These are phyloP conservation scores for Xylaria curta DNA, from an alignment of 495 filamentous ascomycete species.

Conservation along the genomic window DNA sequence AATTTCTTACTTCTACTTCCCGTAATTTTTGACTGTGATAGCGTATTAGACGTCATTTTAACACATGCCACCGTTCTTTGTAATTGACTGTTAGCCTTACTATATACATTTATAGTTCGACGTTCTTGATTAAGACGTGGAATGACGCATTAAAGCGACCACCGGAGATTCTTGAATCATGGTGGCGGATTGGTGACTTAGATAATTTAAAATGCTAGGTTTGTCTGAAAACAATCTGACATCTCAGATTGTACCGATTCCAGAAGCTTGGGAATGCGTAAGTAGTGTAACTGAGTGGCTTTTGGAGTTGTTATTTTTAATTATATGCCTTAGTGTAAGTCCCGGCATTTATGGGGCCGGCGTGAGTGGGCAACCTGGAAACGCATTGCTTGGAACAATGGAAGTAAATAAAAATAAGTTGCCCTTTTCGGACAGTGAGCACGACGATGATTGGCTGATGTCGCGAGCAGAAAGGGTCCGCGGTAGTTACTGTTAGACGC, in stretches of 20 bases:
- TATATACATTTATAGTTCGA: background rate
- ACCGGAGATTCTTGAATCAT: background rate
- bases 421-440: slow-evolving; percentile 34
- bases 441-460: slow-evolving; percentile 35
- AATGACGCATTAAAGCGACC: background rate
- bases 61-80: slow-evolving; percentile 14
- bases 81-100: background rate
- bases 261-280: background rate
- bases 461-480: slow-evolving; percentile 27
- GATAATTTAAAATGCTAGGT: background rate
- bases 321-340: slow-evolving; percentile 1
- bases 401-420: slow-evolving; percentile 44
- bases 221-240: slow-evolving; percentile 21
- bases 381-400: slow-evolving; percentile 29
- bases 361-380: slow-evolving; percentile 34
- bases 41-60: slow-evolving; percentile 21
- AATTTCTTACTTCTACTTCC: background rate
- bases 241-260: slow-evolving; percentile 4
- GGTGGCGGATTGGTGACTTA: background rate
- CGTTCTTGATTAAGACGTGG: background rate
- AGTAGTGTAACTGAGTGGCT: background rate
- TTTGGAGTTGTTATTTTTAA: slow-evolving; percentile 11
- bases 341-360: background rate
- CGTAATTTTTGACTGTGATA: background rate
- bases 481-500: slow-evolving; percentile 28